Evolutionary conservation across 106 monocot species (phyloP).

Genomic region (Ottelia alismoides): DNA sequence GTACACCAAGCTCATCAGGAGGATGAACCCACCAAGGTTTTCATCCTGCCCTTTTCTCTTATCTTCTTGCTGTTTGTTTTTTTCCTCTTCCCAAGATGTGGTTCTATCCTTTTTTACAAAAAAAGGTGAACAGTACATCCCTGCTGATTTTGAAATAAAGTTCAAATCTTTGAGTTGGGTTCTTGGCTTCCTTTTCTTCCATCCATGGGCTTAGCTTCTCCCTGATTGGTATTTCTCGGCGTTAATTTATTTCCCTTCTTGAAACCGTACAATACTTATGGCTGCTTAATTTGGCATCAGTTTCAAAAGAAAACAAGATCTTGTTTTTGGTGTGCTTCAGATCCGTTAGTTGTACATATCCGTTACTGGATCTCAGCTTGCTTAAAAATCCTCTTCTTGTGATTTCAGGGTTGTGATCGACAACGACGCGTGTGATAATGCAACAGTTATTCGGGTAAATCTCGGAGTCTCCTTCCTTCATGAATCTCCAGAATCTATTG

Average conservation of each 20-base stretch:
- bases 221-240: neutral
- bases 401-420: slow-evolving; percentile 14
- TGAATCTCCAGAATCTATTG: too few relatives aligned
- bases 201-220: neutral
- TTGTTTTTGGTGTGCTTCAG: neutral
- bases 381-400: neutral
- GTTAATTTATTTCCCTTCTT: neutral
- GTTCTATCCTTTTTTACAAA: neutral
- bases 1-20: slow-evolving; percentile 20
- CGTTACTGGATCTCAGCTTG: neutral
- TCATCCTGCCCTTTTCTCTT: too few relatives aligned
- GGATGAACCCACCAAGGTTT: slow-evolving; percentile 27
- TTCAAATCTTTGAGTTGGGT: too few relatives aligned
- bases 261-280: too few relatives aligned
- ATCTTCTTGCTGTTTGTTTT: neutral
- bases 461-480: neutral
- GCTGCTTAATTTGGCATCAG: too few relatives aligned
- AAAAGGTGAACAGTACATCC: too few relatives aligned
- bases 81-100: neutral
- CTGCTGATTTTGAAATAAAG: neutral
- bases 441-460: slow-evolving; percentile 16
- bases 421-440: slow-evolving; percentile 10
- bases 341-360: neutral
- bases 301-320: too few relatives aligned
- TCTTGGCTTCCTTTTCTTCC: neutral